A percentile compares a stretch with the other conserved stretches of the same genome.
These are phyloP conservation scores for Ustilago nuda DNA, from an alignment of 1,284 basidiomycete genomes.

Conservation along the genomic window DNA sequence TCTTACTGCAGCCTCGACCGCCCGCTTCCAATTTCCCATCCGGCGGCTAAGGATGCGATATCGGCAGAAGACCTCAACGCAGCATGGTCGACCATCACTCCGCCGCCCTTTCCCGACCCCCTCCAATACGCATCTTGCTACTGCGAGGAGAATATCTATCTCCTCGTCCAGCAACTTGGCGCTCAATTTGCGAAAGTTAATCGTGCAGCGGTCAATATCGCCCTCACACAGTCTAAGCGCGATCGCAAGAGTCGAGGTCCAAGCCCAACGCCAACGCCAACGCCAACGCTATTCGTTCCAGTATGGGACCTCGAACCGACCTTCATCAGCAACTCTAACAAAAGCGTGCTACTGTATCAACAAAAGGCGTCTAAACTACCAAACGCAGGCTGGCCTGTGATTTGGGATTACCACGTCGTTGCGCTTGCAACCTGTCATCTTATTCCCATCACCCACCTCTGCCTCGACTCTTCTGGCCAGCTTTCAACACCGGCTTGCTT, in stretches of 20 bases:
- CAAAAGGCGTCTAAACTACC: slow-evolving; percentile 40
- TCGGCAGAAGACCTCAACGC: slow-evolving; percentile 1
- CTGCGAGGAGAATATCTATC: slow-evolving; percentile 61
- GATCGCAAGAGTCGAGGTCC: background rate
- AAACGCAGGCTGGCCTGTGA: slow-evolving; percentile 32
- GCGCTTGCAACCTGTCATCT: slow-evolving; percentile 31
- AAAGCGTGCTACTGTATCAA: slow-evolving; percentile 45
- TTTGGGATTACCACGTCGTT: slow-evolving; percentile 64
- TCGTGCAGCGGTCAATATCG: slow-evolving; percentile 11
- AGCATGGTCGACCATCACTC: slow-evolving; percentile 13
- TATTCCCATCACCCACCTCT: background rate
- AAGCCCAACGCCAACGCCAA: background rate
- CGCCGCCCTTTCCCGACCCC: slow-evolving; percentile 20
- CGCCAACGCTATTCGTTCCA: slow-evolving; percentile 1
- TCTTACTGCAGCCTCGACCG: background rate
- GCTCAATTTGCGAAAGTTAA: slow-evolving; percentile 2
- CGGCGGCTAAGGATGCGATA: background rate
- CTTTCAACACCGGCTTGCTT: background rate
- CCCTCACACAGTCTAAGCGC: background rate
- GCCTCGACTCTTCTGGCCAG: background rate
- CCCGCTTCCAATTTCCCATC: background rate
- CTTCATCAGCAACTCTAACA: slow-evolving; percentile 47
- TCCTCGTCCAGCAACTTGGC: slow-evolving; percentile 23
- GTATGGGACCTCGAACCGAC: slow-evolving; percentile 45
- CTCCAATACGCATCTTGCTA: slow-evolving; percentile 43